phyloP scores from a whole-genome alignment of 2,329 filamentous ascomycete genomes.

The Aspergillus eucalypticola region DNA sequence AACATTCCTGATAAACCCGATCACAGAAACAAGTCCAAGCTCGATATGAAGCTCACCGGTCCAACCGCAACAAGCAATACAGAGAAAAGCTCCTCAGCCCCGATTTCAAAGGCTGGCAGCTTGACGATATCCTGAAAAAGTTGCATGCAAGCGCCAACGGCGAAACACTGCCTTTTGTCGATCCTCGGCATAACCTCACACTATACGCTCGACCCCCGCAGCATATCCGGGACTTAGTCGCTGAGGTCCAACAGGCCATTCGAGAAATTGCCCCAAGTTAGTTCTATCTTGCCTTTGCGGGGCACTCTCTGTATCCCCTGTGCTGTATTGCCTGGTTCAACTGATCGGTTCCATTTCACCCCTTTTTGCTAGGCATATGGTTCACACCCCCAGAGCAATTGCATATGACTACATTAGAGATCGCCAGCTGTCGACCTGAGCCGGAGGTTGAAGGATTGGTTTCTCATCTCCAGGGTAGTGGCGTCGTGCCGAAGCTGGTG shows the following conservation, averaged over 20 bases:
- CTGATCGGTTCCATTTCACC: neutral
- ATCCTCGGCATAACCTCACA: conserved; percentile 78
- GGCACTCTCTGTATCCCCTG: neutral
- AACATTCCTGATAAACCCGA: neutral
- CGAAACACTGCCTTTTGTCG: conserved; percentile 62
- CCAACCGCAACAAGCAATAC: conserved; percentile 73
- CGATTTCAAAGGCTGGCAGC: conserved; percentile 68
- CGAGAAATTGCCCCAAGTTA: conserved; percentile 67
- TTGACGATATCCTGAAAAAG: conserved; percentile 74
- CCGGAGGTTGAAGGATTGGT: conserved; percentile 68
- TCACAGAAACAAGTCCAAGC: conserved; percentile 57
- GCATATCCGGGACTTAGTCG: conserved; percentile 67
- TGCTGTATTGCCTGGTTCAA: too few species aligned
- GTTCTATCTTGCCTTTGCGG: conserved; percentile 32
- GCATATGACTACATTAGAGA: conserved; percentile 82
- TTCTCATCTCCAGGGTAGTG: conserved; percentile 54
- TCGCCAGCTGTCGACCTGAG: conserved; percentile 75
- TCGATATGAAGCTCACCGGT: conserved; percentile 73
- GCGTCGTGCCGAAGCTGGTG: conserved; percentile 58
- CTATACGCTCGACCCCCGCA: conserved; percentile 84
- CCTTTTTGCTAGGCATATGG: conserved; percentile 67
- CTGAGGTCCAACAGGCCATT: conserved; percentile 67
- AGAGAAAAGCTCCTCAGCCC: conserved; percentile 68
- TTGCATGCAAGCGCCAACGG: conserved; percentile 49
- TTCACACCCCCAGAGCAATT: conserved; percentile 76